Evolutionary conservation across 306 rosid species (phyloP).

Genomic region (Castanospermum australe): DNA sequence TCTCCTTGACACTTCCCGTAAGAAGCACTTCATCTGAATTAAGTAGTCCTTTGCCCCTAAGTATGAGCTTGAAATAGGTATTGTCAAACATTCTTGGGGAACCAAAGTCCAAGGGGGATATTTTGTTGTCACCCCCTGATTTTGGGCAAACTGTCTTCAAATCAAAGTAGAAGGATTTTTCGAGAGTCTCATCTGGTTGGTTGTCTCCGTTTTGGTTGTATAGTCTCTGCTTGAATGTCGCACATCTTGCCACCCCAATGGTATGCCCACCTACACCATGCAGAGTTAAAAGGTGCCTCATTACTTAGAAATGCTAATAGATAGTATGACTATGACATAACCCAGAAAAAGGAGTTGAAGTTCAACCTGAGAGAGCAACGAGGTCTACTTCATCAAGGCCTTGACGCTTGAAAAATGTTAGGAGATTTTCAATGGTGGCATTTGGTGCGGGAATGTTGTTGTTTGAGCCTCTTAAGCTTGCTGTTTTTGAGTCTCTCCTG

Average conservation of each 20-base stretch:
- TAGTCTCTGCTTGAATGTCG: slow-evolving; percentile 76
- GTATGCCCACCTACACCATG: slow-evolving; percentile 68
- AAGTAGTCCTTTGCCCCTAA: slow-evolving; percentile 70
- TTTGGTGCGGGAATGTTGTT: slow-evolving; percentile 74
- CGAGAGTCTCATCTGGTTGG: slow-evolving; percentile 69
- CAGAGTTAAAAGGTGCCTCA: not conserved
- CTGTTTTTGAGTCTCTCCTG: slow-evolving; percentile 73
- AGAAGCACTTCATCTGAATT: slow-evolving; percentile 78
- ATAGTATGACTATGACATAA: not conserved
- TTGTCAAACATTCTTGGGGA: slow-evolving; percentile 76
- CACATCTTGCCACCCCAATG: slow-evolving; percentile 79
- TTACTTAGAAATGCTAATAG: not conserved
- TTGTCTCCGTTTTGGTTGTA: slow-evolving; percentile 85
- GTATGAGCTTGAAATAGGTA: slow-evolving; percentile 63
- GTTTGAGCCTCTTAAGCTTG: slow-evolving; percentile 67
- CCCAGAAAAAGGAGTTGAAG: not conserved
- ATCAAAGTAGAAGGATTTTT: slow-evolving; percentile 56
- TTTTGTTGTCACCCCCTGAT: slow-evolving; percentile 67
- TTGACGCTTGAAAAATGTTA: slow-evolving; percentile 65
- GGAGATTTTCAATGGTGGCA: slow-evolving; percentile 54
- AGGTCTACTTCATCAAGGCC: slow-evolving; percentile 83
- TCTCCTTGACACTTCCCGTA: slow-evolving; percentile 45
- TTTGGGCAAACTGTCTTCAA: slow-evolving; percentile 72
- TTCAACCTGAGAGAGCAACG: slow-evolving; percentile 73
- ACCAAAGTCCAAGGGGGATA: slow-evolving; percentile 71